Evolutionary conservation across 2,329 filamentous ascomycete genomes (phyloP).

Genomic region (Helotiales sp.): DNA sequence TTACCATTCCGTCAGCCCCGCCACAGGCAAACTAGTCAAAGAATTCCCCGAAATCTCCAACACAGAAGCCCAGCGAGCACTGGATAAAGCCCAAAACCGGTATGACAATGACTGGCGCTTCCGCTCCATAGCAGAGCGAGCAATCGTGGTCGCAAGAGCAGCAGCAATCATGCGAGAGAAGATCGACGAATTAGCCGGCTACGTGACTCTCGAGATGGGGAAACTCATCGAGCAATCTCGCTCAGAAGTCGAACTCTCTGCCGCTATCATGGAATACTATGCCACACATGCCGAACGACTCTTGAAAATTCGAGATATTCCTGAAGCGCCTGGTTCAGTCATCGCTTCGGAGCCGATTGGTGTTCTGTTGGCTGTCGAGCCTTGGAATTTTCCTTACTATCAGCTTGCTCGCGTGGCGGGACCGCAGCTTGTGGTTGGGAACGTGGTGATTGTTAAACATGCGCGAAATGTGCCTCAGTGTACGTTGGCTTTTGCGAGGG

Average conservation of each 20-base stretch:
- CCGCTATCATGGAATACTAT: slow-evolving; percentile 4
- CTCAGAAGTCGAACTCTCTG: slow-evolving; percentile 3
- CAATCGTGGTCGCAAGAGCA: not conserved
- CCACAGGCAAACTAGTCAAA: not conserved
- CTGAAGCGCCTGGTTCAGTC: not conserved
- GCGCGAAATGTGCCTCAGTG: slow-evolving; percentile 35
- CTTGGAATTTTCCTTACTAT: slow-evolving; percentile 58
- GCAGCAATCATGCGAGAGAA: not conserved
- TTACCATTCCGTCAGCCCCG: not conserved
- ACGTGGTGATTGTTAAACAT: slow-evolving; percentile 70
- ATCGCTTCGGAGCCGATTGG: slow-evolving; percentile 50
- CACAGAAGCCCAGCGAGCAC: not conserved
- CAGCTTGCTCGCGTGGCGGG: slow-evolving; percentile 45
- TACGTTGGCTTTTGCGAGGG: slow-evolving; percentile 1
- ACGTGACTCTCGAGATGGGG: slow-evolving; percentile 7
- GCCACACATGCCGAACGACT: not conserved
- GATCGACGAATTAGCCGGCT: not conserved
- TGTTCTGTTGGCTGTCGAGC: slow-evolving; percentile 59
- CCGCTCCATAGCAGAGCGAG: not conserved
- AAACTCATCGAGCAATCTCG: slow-evolving; percentile 3
- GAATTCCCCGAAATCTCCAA: not conserved
- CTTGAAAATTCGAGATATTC: not conserved
- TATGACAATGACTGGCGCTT: not conserved
- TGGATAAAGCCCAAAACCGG: not conserved
- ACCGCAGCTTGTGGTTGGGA: slow-evolving; percentile 62